phyloP scores from a whole-genome alignment of 2,329 filamentous ascomycete species.

The Apiospora kogelbergensis region DNA sequence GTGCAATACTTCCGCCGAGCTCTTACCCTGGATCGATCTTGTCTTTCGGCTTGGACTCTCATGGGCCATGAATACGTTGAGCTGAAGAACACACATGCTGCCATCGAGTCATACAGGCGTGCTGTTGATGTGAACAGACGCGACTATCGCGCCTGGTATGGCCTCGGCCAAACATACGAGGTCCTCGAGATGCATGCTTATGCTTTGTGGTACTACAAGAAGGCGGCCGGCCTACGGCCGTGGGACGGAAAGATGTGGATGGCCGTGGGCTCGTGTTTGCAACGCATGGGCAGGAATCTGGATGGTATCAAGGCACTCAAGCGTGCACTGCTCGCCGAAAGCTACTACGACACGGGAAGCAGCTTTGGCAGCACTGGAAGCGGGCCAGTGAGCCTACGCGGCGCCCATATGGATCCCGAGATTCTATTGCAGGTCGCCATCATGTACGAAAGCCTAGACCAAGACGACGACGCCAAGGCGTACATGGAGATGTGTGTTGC shows the following conservation, averaged over 20 bases:
- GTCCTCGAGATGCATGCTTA: slow-evolving; percentile 98
- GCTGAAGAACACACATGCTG: slow-evolving; percentile 96
- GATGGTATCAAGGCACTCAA: slow-evolving; percentile 96
- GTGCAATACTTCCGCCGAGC: slow-evolving; percentile 97
- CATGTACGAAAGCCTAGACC: slow-evolving; percentile 80
- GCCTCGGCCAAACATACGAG: slow-evolving; percentile 94
- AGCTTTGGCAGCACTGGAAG: slow-evolving; percentile 50
- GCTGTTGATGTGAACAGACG: slow-evolving; percentile 95
- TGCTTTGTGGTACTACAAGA: slow-evolving; percentile 96
- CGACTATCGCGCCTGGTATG: slow-evolving; percentile 98
- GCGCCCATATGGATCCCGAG: slow-evolving; percentile 78
- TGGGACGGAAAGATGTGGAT: slow-evolving; percentile 99
- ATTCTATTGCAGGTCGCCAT: slow-evolving; percentile 85
- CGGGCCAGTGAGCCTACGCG: slow-evolving; percentile 44
- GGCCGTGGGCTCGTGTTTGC: slow-evolving; percentile 87
- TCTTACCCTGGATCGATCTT: slow-evolving; percentile 83
- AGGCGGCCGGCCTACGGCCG: slow-evolving; percentile 86
- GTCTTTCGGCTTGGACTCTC: slow-evolving; percentile 93
- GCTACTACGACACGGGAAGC: slow-evolving; percentile 72
- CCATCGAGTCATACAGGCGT: slow-evolving; percentile 93
- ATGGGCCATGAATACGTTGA: slow-evolving; percentile 99
- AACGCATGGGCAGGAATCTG: slow-evolving; percentile 82
- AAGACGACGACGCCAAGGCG: slow-evolving; percentile 76
- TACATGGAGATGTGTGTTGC: slow-evolving; percentile 97
- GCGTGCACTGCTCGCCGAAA: slow-evolving; percentile 83